Evolutionary conservation across 2,329 filamentous ascomycete genomes (phyloP).

Genomic region (Zarea fungicola): DNA sequence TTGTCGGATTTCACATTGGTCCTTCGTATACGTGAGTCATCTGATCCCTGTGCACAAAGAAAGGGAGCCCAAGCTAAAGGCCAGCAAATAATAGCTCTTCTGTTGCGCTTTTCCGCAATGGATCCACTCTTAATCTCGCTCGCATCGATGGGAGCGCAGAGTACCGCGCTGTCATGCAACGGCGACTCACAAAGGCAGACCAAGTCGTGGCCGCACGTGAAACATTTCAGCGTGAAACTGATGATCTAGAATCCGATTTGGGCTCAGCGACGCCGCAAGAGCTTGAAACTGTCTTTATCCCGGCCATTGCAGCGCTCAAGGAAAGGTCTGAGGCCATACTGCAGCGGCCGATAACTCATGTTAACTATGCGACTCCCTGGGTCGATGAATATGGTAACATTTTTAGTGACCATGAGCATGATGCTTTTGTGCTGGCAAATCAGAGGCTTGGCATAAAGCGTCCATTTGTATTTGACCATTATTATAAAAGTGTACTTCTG

Average conservation of each 20-base stretch:
- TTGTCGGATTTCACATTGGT: neutral
- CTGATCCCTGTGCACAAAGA: neutral
- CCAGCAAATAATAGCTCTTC: neutral
- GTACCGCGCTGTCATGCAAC: neutral
- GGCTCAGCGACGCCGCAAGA: neutral
- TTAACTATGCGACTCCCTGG: neutral
- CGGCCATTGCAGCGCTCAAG: neutral
- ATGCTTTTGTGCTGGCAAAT: neutral
- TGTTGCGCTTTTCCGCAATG: constrained; percentile 1
- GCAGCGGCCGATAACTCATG: neutral
- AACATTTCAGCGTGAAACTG: too few relatives aligned
- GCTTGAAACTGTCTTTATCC: neutral
- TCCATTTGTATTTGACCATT: neutral
- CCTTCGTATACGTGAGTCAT: neutral
- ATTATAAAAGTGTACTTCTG: neutral
- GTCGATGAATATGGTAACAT: neutral
- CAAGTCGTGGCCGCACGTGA: neutral
- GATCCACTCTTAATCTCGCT: neutral
- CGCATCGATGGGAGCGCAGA: neutral
- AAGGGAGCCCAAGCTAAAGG: neutral
- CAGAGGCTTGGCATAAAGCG: neutral
- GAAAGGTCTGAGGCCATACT: neutral
- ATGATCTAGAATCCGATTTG: too few relatives aligned
- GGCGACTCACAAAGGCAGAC: neutral
- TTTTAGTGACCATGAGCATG: neutral